Base-by-base conservation (phyloP, 371 early-diverging fungal species). In the Mortierella sp. region DNA sequence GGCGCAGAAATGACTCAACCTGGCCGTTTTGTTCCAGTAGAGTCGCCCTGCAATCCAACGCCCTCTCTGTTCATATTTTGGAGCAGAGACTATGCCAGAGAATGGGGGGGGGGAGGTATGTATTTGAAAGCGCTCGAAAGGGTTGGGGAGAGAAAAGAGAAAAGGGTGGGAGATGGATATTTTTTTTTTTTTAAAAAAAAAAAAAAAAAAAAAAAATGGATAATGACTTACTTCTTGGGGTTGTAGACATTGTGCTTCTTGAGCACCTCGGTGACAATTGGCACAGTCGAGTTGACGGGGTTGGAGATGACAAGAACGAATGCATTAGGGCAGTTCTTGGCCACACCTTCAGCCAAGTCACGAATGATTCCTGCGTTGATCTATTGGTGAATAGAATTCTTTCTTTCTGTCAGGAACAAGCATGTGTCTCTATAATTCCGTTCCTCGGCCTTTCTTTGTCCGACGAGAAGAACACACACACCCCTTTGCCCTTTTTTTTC, bases 201-300 rank as follows among this genome's bases (percentile, higher is more conserved):
- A 50, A 50, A 68, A 48, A 29, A 50, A 57, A 57, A 28, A 16
- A 26, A 15, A 37, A 5, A 9, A 37, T 37, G 9, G 37, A 37
- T 9, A 37, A 30, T 14, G 21, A 67, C 84, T 74, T 83, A 91
- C 90, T 92, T 85, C 83, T 89, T 91, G 66, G 96, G 94, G 85
- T 96, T 95, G 81, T 91, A 96, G 63, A 95, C 95, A 57, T 92
- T 92, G 70, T 85, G 86, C 80, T 90, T 80, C 82, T 93, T 94
- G 76, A 94, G 89, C 28, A 91, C 91, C 83, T 95, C 94, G 47
- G 90, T 85, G 23, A 91, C 91, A 66, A 95, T 92, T 43, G 94
- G 93, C 28, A 95, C 95, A 48, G 94, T 95, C 18, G 94, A 93
- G 87, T 95, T 95, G 72, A 95, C 95, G 62, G 95, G 95, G 88